These are phyloP conservation scores for Coemansia sp. DNA, from an alignment of 192 early-diverging fungal species.

Conservation along the genomic window DNA sequence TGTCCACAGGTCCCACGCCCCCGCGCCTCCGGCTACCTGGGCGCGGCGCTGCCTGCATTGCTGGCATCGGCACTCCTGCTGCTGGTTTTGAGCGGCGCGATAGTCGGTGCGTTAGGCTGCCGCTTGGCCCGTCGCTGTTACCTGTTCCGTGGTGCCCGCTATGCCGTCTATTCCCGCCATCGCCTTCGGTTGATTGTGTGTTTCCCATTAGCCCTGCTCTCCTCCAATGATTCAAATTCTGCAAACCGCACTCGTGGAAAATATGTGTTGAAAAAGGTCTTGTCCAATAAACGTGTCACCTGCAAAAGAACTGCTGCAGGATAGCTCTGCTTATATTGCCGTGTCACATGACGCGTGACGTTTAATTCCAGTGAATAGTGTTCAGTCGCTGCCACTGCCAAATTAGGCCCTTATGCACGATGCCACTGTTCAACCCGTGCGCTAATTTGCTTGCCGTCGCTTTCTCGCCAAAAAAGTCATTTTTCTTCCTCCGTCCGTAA, in stretches of 20 bases:
- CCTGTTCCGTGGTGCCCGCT: constrained; percentile 23
- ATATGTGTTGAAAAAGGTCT: too few species aligned
- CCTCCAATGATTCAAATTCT: too few species aligned
- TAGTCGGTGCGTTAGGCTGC: constrained; percentile 31
- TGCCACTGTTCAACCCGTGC: too few species aligned
- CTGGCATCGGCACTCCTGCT: constrained; percentile 26
- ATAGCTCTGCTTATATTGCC: not conserved
- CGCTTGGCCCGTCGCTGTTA: constrained; percentile 9
- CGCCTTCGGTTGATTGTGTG: constrained; percentile 47
- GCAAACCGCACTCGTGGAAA: too few species aligned
- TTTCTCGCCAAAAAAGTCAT: too few species aligned
- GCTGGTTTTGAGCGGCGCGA: constrained; percentile 47
- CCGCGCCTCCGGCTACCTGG: constrained; percentile 4
- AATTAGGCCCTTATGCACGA: too few species aligned
- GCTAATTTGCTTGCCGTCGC: too few species aligned
- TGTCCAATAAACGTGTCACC: too few species aligned
- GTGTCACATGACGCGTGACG: too few species aligned
- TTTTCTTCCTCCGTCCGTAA: not conserved
- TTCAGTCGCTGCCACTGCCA: too few species aligned
- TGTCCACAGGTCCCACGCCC: constrained; percentile 49
- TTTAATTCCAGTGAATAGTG: too few species aligned
- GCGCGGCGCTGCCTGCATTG: constrained; percentile 10
- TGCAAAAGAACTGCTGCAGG: too few species aligned
- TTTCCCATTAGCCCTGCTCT: constrained; percentile 38
- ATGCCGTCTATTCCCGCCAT: constrained; percentile 32